These are phyloP conservation scores for Clathrus columnatus DNA, from an alignment of 768 basidiomycete species.

Conservation along the genomic window DNA sequence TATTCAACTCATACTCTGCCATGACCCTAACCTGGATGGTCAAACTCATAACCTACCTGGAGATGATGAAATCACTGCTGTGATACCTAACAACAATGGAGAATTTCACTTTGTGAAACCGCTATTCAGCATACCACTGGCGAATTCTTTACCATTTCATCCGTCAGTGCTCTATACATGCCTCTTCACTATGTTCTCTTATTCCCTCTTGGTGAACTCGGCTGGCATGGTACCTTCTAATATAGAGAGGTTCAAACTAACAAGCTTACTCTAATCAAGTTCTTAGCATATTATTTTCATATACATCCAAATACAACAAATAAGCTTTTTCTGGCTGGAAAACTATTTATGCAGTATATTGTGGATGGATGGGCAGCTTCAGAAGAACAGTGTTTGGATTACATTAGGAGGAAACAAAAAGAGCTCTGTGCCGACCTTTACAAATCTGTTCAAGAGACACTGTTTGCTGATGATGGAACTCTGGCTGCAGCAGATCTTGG, in stretches of 20 bases:
- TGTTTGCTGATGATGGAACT: slow-evolving; percentile 14
- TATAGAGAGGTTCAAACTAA: not conserved
- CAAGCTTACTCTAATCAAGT: not conserved
- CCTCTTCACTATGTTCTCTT: slow-evolving; percentile 37
- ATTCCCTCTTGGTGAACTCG: slow-evolving; percentile 31
- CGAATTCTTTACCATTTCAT: slow-evolving; percentile 23
- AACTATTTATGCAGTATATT: slow-evolving; percentile 36
- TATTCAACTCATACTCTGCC: not conserved
- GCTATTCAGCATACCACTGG: slow-evolving; percentile 21
- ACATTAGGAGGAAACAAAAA: slow-evolving; percentile 25
- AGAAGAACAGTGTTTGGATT: slow-evolving; percentile 33
- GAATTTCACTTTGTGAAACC: slow-evolving; percentile 24
- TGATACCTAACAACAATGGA: slow-evolving; percentile 29
- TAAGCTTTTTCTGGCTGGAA: slow-evolving; percentile 27
- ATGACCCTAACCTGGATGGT: slow-evolving; percentile 18
- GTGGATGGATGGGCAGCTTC: slow-evolving; percentile 37
- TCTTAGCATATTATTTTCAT: slow-evolving; percentile 26
- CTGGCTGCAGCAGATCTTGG: slow-evolving; percentile 26
- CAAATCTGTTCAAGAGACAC: slow-evolving; percentile 26
- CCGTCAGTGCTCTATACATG: slow-evolving; percentile 29
- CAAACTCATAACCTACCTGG: slow-evolving; percentile 37
- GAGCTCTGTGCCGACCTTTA: slow-evolving; percentile 28
- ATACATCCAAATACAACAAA: slow-evolving; percentile 14
- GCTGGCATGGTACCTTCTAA: slow-evolving; percentile 27
- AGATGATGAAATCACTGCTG: slow-evolving; percentile 33